Base-by-base conservation (phyloP, 768 basidiomycete species). In the Dacryopinax primogenitus region DNA sequence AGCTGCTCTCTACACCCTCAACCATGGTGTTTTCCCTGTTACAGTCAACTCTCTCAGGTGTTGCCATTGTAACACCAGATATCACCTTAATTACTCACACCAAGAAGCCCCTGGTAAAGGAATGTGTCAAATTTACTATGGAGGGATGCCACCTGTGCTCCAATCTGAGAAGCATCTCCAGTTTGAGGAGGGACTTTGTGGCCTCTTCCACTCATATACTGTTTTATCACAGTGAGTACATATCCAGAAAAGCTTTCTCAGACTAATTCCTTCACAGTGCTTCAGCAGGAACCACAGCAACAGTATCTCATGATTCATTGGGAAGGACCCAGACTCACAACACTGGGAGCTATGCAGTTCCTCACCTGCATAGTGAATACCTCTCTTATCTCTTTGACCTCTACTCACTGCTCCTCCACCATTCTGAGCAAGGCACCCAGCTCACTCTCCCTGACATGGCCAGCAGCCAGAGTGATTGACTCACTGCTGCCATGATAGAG, bases 221-320 rank as follows among this genome's bases (percentile, higher is more conserved):
- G 36, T 37, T 18, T 9, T 37, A 9, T 37, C 36, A 9, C 36
- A 9, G 11, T 18, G 18, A 37, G 36, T 37, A 9, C 36, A 9
- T 18, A 18, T 18, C 36, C 36, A 9, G 11, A 37, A 9, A 37
- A n/a, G n/a, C n/a, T n/a, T n/a, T n/a, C n/a, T n/a, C n/a, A n/a
- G n/a, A n/a, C n/a, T n/a, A n/a, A n/a, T n/a, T 18, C 36, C 18
- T 18, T 18, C 36, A 9, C 36, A 69, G 73, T 70, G 68, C 68
- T 2, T 76, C 74, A 0, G 73, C 68, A 23, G 69, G 71, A 0
- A 75, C 74, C 63, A 73, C 71, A 35, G 75, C 74, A 0, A 66
- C 70, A 0, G 73, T 74, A 13, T 75, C 74, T 62, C 73, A 74
- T 62, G 51, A 66, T 12, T 65, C 66, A 4, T 30, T 71, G 2